Evolutionary conservation across 1,284 basidiomycete species (phyloP).

Genomic region (Earliella scabrosa): DNA sequence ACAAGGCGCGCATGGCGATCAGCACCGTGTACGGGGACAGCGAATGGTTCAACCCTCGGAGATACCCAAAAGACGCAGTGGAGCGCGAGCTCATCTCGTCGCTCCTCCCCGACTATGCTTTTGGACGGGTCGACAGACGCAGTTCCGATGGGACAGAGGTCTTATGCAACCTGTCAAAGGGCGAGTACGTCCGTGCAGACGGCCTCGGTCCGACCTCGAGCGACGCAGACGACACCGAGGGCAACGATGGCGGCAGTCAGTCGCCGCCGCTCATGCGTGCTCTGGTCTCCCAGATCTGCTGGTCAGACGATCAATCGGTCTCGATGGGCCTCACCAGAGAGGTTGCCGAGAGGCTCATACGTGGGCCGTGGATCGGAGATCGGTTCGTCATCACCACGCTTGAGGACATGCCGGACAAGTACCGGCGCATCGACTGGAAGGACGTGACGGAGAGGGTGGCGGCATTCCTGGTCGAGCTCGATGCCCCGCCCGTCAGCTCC

Average conservation of each 20-base stretch:
- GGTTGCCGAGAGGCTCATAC: constrained; percentile 1
- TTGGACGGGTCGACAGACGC: too few relatives aligned
- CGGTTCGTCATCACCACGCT: constrained; percentile 35
- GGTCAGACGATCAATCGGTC: constrained; percentile 12
- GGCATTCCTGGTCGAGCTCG: too few relatives aligned
- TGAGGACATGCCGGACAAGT: constrained; percentile 3
- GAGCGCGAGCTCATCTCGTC: too few relatives aligned
- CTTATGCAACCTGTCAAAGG: constrained; percentile 7
- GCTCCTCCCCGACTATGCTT: too few relatives aligned
- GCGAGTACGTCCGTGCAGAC: not conserved
- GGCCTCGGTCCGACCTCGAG: not conserved
- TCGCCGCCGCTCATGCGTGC: constrained; percentile 10
- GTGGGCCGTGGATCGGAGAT: constrained; percentile 31
- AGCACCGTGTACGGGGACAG: too few relatives aligned
- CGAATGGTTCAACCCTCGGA: too few relatives aligned
- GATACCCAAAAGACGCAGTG: too few relatives aligned
- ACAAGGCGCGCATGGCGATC: too few relatives aligned
- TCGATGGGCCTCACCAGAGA: not conserved
- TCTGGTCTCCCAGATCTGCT: constrained; percentile 23
- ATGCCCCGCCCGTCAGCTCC: too few relatives aligned
- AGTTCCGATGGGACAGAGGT: not conserved
- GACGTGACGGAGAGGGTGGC: too few relatives aligned
- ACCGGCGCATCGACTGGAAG: too few relatives aligned
- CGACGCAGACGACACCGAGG: not conserved
- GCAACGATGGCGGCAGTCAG: too few relatives aligned